phyloP scores from a whole-genome alignment of 345 rosid genomes.

The Gossypium longicalyx region DNA sequence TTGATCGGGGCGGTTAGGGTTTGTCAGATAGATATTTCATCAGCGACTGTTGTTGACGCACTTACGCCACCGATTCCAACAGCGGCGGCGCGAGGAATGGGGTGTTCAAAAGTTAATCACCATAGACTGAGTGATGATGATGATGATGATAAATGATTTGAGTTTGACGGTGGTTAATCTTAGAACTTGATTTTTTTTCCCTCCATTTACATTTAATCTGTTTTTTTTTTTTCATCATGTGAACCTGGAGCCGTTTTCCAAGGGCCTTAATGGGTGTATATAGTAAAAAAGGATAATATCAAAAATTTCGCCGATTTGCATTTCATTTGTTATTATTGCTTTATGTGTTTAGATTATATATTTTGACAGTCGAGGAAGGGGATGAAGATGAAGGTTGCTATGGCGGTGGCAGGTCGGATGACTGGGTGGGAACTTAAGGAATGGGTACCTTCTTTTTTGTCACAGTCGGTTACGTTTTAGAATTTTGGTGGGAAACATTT shows the following conservation, averaged over 20 bases:
- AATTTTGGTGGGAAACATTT: too few species aligned
- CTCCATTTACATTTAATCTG: too few species aligned
- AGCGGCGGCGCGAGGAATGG: conserved; percentile 33
- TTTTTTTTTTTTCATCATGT: not conserved
- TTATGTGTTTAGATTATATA: too few species aligned
- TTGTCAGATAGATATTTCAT: conserved; percentile 86
- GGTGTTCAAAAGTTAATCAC: conserved; percentile 62
- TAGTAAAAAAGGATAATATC: conserved; percentile 15
- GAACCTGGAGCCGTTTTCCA: not conserved
- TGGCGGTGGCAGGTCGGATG: too few species aligned
- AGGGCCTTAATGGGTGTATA: not conserved
- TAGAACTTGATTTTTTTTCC: not conserved
- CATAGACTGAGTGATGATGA: conserved; percentile 29
- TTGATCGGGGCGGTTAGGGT: conserved; percentile 81
- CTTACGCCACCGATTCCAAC: conserved; percentile 4
- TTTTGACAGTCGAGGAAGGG: too few species aligned
- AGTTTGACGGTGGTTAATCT: not conserved
- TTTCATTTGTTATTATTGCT: not conserved
- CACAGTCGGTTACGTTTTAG: too few species aligned
- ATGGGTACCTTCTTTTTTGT: too few species aligned
- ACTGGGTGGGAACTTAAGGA: too few species aligned
- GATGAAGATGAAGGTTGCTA: too few species aligned
- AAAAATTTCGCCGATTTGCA: not conserved
- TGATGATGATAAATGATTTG: not conserved
- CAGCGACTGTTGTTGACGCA: conserved; percentile 52